Percentiles rank a stretch among this genome's conserved stretches.
These are phyloP conservation scores for Didymella segeticola DNA, from an alignment of 2,329 filamentous ascomycete species.

Conservation along the genomic window DNA sequence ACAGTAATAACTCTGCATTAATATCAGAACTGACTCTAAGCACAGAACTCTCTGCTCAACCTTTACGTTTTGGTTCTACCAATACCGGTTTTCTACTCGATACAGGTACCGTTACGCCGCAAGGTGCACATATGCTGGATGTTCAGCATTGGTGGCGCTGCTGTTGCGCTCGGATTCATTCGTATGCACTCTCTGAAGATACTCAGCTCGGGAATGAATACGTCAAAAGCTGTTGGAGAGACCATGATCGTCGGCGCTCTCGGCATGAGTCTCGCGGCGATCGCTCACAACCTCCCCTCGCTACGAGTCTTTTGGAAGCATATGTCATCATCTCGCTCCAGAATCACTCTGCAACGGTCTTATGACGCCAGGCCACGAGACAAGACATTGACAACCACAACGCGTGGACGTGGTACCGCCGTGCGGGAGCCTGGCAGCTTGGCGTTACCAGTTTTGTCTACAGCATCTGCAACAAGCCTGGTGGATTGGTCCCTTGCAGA, in stretches of 20 bases:
- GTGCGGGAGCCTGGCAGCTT: neutral
- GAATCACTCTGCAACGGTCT: neutral
- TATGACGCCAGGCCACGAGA: neutral
- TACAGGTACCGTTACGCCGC: conserved; percentile 2
- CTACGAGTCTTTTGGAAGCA: conserved; percentile 1
- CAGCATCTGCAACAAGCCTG: neutral
- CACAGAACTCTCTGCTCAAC: conserved; percentile 1
- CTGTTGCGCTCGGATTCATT: conserved; percentile 10
- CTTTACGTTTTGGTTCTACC: neutral
- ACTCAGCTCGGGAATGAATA: neutral
- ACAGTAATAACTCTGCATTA: too few species aligned
- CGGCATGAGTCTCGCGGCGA: conserved; percentile 7
- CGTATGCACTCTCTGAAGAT: conserved; percentile 2
- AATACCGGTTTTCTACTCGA: neutral
- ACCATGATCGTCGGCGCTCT: conserved; percentile 9
- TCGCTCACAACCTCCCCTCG: conserved; percentile 9
- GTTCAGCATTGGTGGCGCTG: conserved; percentile 1
- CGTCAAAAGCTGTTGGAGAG: conserved; percentile 1
- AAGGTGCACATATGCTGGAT: conserved; percentile 5
- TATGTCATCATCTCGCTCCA: neutral
- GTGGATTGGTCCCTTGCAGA: neutral
- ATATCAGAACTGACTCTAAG: neutral
- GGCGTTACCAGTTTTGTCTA: neutral
- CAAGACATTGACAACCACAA: neutral
- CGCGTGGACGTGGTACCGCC: neutral